Evolutionary conservation across 257 asterid genomes (phyloP), one percentile per base, ranked within the genome.

Genomic region (Solanum gandarillasii): DNA sequence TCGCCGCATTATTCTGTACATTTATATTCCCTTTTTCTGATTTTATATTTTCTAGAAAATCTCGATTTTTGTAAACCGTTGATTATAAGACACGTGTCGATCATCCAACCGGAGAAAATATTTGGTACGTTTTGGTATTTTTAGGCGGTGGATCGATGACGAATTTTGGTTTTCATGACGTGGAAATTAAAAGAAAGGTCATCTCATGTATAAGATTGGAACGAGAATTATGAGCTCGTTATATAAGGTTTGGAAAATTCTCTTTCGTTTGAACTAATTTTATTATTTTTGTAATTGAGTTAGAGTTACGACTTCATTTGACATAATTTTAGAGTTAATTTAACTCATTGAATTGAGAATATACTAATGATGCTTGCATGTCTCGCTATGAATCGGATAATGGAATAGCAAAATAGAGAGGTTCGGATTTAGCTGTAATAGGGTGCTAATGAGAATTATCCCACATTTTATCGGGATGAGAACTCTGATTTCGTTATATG

Each of bases 1-100:
- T 91, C 92, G 94, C 92, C 95, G 94, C 93, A 90, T 87, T 87
- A 36, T 67, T 74, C 70, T 87, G 35, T 13, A 46, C 62, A 62
- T 29, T 67, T 5, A 60, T 52, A 58, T 75, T 87, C 84, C 62
- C 32, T 7, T 23, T 35, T 72, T 13, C 38, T 4, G 5, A n/a
- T 65, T 65, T 84, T 76, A 84, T 84, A 62, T 20, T 76, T 75
- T 41, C 62, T 2, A 75, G 11, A 78, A 10, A 5, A 23, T 84
- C 60, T 84, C 38, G 62, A 20, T 84, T 60, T 38, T 36, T 35
- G 60, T 9, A 43, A 18, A 38, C 81, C 87, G 67, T 85, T 39
- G 81, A 39, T 85, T 62, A 1, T 0, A 0, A 5, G 9, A 12
- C 67, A 85, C 65, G 81, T 85, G 67, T 85, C 12, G 1, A 67